These are phyloP conservation scores for Podila minutissima DNA, from an alignment of 192 early-diverging fungal genomes.

Conservation along the genomic window DNA sequence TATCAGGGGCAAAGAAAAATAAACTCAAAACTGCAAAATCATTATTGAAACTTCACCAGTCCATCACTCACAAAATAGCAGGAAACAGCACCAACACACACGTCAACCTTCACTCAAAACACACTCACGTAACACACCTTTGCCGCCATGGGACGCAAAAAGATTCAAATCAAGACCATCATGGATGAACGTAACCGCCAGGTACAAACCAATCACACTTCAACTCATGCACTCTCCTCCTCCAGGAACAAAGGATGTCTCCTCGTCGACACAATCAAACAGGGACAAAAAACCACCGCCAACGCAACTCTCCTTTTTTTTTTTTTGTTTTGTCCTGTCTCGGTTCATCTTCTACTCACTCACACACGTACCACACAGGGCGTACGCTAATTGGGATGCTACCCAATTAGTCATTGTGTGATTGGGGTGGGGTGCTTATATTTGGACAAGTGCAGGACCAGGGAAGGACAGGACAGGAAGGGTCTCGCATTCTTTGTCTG, in stretches of 20 bases:
- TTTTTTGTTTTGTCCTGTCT: not conserved
- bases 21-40: not conserved
- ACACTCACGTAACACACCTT: not conserved
- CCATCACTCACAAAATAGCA: not conserved
- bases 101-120: not conserved
- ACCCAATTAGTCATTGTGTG: too few relatives aligned
- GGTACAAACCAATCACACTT: constrained; percentile 55
- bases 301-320: not conserved
- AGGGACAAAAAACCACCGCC: too few relatives aligned
- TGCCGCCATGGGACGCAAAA: constrained; percentile 88
- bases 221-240: not conserved
- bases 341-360: constrained; percentile 1
- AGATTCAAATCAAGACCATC: constrained; percentile 93
- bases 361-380: not conserved
- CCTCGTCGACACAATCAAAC: not conserved
- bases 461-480: too few relatives aligned
- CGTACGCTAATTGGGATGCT: not conserved
- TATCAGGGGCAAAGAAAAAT: too few relatives aligned
- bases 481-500: too few relatives aligned
- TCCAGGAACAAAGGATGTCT: not conserved
- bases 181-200: constrained; percentile 91
- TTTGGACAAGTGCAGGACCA: too few relatives aligned
- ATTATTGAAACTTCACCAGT: not conserved
- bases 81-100: too few relatives aligned
- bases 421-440: too few relatives aligned